phyloP scores from a whole-genome alignment of 495 filamentous ascomycete genomes.

The Staphylotrichum tortipilum region DNA sequence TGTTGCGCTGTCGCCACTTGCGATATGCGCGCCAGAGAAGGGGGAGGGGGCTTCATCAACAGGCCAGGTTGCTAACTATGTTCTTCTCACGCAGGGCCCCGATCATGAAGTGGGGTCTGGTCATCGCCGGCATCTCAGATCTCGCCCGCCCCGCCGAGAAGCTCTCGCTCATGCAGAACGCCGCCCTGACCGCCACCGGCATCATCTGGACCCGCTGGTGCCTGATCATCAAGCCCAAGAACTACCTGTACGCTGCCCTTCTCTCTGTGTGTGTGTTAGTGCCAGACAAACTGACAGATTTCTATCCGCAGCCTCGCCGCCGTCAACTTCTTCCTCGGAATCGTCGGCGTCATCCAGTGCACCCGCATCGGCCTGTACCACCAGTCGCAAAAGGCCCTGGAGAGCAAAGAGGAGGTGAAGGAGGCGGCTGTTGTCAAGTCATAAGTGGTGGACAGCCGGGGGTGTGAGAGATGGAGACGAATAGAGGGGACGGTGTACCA shows the following conservation, averaged over 20 bases:
- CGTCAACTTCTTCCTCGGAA: conserved; percentile 96
- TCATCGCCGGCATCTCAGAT: conserved; percentile 86
- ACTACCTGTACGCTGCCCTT: conserved; percentile 59
- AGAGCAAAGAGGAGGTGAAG: conserved; percentile 38
- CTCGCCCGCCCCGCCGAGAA: conserved; percentile 85
- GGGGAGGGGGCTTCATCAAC: too few species aligned
- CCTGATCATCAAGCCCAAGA: conserved; percentile 88
- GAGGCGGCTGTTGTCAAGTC: conserved; percentile 11
- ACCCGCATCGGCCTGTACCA: conserved; percentile 65
- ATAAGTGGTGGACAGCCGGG: neutral
- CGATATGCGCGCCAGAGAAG: too few species aligned
- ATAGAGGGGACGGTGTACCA: too few species aligned
- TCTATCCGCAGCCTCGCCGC: conserved; percentile 78
- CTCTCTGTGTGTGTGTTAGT: too few species aligned
- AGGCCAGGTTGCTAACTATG: neutral
- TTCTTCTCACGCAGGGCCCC: conserved; percentile 57
- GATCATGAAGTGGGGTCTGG: conserved; percentile 95
- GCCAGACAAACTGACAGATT: too few species aligned
- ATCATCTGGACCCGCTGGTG: conserved; percentile 98
- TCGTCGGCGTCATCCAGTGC: conserved; percentile 76
- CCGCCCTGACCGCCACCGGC: conserved; percentile 79
- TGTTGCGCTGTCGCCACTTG: too few species aligned
- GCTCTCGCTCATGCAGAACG: conserved; percentile 87
- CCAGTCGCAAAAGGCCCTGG: conserved; percentile 43
- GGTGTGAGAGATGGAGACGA: neutral